Conservation (phyloP, 2,329 filamentous ascomycete genomes). For the Sphaerulina vaccinii region DNA sequence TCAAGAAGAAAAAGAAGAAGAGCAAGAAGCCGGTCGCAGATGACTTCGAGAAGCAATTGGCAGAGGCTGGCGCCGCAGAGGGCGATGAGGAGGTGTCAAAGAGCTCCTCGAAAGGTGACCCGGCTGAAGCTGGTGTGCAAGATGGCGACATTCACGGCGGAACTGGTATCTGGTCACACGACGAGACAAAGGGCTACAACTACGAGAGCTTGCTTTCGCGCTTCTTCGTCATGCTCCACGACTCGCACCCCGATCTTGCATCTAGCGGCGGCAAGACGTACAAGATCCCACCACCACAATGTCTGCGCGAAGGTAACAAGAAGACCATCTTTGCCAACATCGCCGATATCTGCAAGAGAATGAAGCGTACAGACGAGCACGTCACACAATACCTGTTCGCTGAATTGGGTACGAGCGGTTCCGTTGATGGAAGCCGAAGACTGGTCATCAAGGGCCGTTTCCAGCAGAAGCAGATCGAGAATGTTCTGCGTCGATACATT, state of each 20-base stretch:
- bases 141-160: slow-evolving; percentile 80
- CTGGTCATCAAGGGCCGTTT: slow-evolving; percentile 99
- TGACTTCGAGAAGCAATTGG: slow-evolving; percentile 68
- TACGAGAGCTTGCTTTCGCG: slow-evolving; percentile 84
- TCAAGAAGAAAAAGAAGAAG: slow-evolving; percentile 90
- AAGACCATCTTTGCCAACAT: slow-evolving; percentile 99
- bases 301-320: slow-evolving; percentile 99
- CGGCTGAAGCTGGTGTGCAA: slow-evolving; percentile 42
- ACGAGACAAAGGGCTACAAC: slow-evolving; percentile 71
- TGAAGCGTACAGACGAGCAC: slow-evolving; percentile 96
- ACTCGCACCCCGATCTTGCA: slow-evolving; percentile 95
- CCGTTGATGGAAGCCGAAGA: slow-evolving; percentile 86
- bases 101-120: slow-evolving; percentile 51
- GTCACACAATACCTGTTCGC: slow-evolving; percentile 94
- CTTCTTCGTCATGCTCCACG: slow-evolving; percentile 92
- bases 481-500: slow-evolving; percentile 92
- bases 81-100: slow-evolving; percentile 46
- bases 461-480: slow-evolving; percentile 99
- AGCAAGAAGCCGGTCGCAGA: slow-evolving; percentile 59
- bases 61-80: slow-evolving; percentile 59
- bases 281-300: slow-evolving; percentile 98
- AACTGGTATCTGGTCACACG: slow-evolving; percentile 87
- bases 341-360: slow-evolving; percentile 96
- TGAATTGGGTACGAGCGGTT: slow-evolving; percentile 95
- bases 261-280: slow-evolving; percentile 77